These are phyloP conservation scores for Phylloporus rhodoxanthus DNA, from an alignment of 768 basidiomycete genomes.

Conservation along the genomic window DNA sequence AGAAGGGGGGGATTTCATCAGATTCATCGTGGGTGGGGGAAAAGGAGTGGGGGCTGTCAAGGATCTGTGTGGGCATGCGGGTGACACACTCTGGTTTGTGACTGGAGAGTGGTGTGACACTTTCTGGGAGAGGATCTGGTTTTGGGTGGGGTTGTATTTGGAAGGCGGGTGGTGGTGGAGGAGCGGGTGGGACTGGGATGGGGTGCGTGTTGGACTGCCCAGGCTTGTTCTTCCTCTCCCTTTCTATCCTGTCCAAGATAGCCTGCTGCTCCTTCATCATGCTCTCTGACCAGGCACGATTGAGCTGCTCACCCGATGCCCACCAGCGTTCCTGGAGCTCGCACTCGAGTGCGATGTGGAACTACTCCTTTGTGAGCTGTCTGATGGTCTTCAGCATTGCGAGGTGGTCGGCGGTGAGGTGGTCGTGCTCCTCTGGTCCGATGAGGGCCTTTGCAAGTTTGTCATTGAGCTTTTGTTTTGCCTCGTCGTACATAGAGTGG, in stretches of 20 bases:
- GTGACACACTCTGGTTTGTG: constrained; percentile 15
- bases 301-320: constrained; percentile 36
- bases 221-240: constrained; percentile 26
- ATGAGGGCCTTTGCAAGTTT: too few relatives aligned
- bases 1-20: too few relatives aligned
- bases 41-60: constrained; percentile 18
- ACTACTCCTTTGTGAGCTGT: constrained; percentile 47
- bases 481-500: constrained; percentile 46
- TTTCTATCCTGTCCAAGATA: too few relatives aligned
- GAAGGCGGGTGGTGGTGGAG: neutral
- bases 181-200: neutral
- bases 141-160: neutral
- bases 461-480: constrained; percentile 52
- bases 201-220: constrained; percentile 2
- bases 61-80: constrained; percentile 15
- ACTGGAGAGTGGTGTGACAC: neutral
- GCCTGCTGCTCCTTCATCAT: too few relatives aligned
- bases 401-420: too few relatives aligned
- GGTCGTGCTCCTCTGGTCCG: too few relatives aligned
- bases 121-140: too few relatives aligned
- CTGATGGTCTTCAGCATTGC: too few relatives aligned
- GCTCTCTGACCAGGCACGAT: constrained; percentile 29
- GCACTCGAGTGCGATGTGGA: constrained; percentile 37
- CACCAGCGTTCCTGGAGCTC: constrained; percentile 49
- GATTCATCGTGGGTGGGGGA: too few relatives aligned